Base-by-base conservation (phyloP, 768 basidiomycete species). In the Boletus rubroflammeus region DNA sequence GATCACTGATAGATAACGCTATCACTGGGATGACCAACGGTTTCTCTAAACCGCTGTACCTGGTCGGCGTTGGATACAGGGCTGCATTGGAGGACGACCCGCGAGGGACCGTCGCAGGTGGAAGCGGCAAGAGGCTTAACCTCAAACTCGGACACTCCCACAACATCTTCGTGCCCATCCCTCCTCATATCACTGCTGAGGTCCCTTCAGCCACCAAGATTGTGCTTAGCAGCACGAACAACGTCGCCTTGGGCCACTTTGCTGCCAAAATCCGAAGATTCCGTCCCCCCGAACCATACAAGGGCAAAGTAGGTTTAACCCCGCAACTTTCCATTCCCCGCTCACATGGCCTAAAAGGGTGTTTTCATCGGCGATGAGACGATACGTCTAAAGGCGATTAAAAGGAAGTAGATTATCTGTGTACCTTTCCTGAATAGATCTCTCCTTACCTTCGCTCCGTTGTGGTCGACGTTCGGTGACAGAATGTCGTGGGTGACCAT, bases 41-140 rank as follows among this genome's bases (percentile, higher is more conserved):
- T 5, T 98, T 91, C 74, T 80, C 79, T 0, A 78, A 91, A 9
- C 86, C 92, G 14, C 70, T 99, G 15, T 87, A 86, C 65, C 82
- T 99, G 57, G 95, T 98, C 57, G 96, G 96, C 17, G 93, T 99
- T 32, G 95, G 96, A 2, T 99, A 93, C 75, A 81, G 96, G 64
- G 94, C 86, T 8, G 83, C 83, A 3, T 71, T 98, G 53, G 96
- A 99, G 74, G 80, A 81, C 10, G 88, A 90, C 64, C 88, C 90
- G 19, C 72, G 86, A 31, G 85, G 79, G 25, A 78, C 77, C 48
- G 58, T 72, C 21, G 74, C 81, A 46, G 85, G 83, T 38, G 77
- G 81, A 53, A 81, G 75, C 39, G 84, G 85, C 23, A 75, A 84
- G 70, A 75, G 88, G 50, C 73, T 98, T 49, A 91, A 87, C 68